Evolutionary conservation across 2,329 filamentous ascomycete genomes (phyloP), one percentile per base, ranked within the genome.

Genomic region (Cytospora schulzeri): DNA sequence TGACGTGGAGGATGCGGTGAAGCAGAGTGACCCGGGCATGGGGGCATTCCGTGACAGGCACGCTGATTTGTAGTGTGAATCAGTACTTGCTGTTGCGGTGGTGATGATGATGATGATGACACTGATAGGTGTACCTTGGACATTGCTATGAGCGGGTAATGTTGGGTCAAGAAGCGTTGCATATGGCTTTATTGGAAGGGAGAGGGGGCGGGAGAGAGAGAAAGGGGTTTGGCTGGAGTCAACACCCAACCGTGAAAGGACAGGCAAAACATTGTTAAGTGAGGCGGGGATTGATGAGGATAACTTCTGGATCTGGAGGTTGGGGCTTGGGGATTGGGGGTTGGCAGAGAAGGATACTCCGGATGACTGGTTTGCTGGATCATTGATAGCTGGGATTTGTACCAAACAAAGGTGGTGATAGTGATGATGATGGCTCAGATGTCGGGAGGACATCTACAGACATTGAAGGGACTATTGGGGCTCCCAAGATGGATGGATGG

Each of bases 1-100:
- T 68, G 93, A 97, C 79, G 89, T 89, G 63, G 91, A 92, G 78
- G 88, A 87, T 74, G 84, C 93, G 81, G 83, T 94, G 71, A 88
- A 91, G 72, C 79, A 80, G 48, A 60, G 56, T 35, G 65, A 65
- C 35, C 52, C 65, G 2, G 63, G 59, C 7, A 66, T 62, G 31
- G 66, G 66, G 28, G 56, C 58, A 45, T 67, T 63, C 54, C 63
- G 66, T 35, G 64, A 67, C 28, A 24, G 60, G 6, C 35, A 65
- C 52, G 54, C 71, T 67, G 72, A 79, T 69, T 67, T 79, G 64
- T 79, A 62, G 60, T 29, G 7, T 22, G n/a, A 24, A 24, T 12
- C 11, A n/a, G 38, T 11, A n/a, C 17, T 17, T 41, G 38, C 2
- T 17, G 4, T n/a, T 17, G 38, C 38, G 6, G 38, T 41, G 6